These are phyloP conservation scores for Magnolia kwangsiensis DNA, from an alignment of 164 flowering plant species.

Conservation along the genomic window DNA sequence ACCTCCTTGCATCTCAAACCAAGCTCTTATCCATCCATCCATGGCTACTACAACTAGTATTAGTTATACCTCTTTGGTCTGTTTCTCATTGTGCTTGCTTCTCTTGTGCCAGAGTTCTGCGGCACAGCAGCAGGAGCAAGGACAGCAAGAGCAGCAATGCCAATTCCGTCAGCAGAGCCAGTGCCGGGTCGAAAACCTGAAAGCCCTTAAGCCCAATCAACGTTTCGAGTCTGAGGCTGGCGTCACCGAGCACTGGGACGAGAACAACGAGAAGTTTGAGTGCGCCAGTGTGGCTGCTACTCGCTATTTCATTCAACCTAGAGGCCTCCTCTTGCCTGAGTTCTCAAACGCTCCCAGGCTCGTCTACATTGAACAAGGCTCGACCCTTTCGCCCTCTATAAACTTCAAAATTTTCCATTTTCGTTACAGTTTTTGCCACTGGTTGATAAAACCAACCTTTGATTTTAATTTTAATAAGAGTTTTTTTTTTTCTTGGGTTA, in stretches of 20 bases:
- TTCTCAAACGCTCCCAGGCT: slow-evolving; percentile 41
- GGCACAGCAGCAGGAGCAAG: not conserved
- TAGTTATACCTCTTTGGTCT: too few relatives aligned
- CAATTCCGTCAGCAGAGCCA: slow-evolving; percentile 10
- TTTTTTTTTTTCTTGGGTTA: too few relatives aligned
- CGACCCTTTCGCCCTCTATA: not conserved
- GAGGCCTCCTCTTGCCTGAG: slow-evolving; percentile 50
- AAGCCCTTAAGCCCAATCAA: slow-evolving; percentile 33
- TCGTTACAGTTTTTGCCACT: too few relatives aligned
- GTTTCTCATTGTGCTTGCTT: too few relatives aligned
- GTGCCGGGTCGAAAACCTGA: slow-evolving; percentile 39
- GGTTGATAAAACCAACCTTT: too few relatives aligned
- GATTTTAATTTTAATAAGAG: too few relatives aligned
- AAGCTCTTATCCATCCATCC: too few relatives aligned
- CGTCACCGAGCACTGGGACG: slow-evolving; percentile 44
- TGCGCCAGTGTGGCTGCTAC: slow-evolving; percentile 49
- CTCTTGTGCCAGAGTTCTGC: too few relatives aligned
- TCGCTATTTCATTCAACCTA: slow-evolving; percentile 30
- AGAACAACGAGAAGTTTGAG: slow-evolving; percentile 30
- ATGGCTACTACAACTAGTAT: too few relatives aligned
- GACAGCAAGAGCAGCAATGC: slow-evolving; percentile 9
- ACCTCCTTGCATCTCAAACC: too few relatives aligned
- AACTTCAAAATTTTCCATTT: too few relatives aligned
- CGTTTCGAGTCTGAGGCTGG: slow-evolving; percentile 46
- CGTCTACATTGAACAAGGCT: slow-evolving; percentile 38